Evolutionary conservation across 192 early-diverging fungal genomes (phyloP), one percentile per base, ranked within the genome.

Genomic region (Umbelopsis ramanniana): DNA sequence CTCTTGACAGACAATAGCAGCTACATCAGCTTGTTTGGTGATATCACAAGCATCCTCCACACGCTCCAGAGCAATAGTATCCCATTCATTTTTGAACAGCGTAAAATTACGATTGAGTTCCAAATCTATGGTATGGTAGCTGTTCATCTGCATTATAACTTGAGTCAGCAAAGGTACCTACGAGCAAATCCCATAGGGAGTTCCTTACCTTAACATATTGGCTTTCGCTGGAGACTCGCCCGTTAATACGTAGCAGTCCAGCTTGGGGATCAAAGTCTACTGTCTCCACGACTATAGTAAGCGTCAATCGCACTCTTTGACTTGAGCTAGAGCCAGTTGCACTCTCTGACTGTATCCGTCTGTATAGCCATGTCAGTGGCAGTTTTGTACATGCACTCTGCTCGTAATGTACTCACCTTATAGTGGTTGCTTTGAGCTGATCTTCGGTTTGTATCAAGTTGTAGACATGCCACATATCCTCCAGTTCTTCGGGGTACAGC

Each of bases 401-500:
- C 0, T 23, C 10, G 47, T 0, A 35, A 26, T 21, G 5, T 57
- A 69, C 11, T 43, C 83, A 92, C 91, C 93, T 78, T 73, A 97
- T 86, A 17, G 96, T 96, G 10, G 93, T 89, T 12, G 94, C 93
- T 75, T 92, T 86, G 53, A 99, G 87, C 69, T 85, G 83, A 88
- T 99, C 98, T 67, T 91, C 93, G 70, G 89, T 85, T 35, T 89
- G 83, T 67, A 99, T 91, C 35, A 93, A 85, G 76, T 93, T 95
- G 83, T 97, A 96, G 40, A 92, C 87, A 82, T 97, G 95, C 96
- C 98, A 99, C 93, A 99, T 95, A 81, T 99, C 98, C 71, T 99
- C 96, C 57, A 89, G 78, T 72, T 98, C 94, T 74, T 98, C 95
- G 1, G 96, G 91, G 46, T 87, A 83, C 48, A 99, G 84, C 3